A percentile compares a stretch with the other conserved stretches of the same genome.
phyloP scores from a whole-genome alignment of 169 alveolate species.

The Eimeria zaria region DNA sequence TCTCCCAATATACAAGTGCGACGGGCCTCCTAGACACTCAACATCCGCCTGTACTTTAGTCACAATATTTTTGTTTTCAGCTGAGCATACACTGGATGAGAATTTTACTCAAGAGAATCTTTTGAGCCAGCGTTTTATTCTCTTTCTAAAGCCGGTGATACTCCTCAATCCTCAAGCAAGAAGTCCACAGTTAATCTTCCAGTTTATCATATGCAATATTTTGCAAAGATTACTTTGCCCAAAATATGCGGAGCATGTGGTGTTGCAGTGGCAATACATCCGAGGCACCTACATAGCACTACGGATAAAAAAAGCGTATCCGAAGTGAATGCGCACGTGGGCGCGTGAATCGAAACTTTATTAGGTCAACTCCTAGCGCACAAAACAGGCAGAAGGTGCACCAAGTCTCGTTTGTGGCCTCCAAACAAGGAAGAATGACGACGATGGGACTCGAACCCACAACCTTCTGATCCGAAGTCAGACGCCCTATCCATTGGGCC shows the following conservation, averaged over 20 bases:
- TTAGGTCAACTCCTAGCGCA: too few relatives aligned
- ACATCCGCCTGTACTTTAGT: not conserved
- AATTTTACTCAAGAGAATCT: not conserved
- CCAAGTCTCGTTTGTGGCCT: not conserved
- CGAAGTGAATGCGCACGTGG: not conserved
- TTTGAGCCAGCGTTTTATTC: not conserved
- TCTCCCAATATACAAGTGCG: not conserved
- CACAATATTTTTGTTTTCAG: not conserved
- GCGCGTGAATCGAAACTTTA: too few relatives aligned
- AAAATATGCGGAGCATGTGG: not conserved
- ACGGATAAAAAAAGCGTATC: not conserved
- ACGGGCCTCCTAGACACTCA: not conserved
- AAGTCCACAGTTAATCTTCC: not conserved
- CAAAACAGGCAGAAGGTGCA: too few relatives aligned
- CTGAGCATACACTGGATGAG: not conserved
- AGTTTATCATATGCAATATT: too few relatives aligned
- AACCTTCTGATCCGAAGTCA: conserved; percentile 99
- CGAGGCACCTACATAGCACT: not conserved
- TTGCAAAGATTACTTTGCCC: too few relatives aligned
- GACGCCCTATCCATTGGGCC: conserved; percentile 99
- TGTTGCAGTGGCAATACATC: not conserved
- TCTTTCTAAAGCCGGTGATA: not conserved
- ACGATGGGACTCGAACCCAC: conserved; percentile 95
- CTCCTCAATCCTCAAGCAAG: not conserved
- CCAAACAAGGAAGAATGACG: not conserved